Conservation (phyloP, 129 eudicot genomes). For the Dittrichia graveolens region DNA sequence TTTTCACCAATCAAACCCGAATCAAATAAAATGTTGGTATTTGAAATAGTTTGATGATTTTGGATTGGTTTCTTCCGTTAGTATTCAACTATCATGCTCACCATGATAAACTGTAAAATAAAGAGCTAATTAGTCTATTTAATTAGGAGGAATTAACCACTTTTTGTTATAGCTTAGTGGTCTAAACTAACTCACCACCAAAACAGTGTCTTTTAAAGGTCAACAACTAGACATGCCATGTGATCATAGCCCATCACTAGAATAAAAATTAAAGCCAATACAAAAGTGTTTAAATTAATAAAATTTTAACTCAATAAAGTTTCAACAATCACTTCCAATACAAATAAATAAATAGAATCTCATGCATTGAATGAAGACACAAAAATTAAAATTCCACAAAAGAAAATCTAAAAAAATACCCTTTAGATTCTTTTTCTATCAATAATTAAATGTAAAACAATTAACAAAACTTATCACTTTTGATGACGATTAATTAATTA, state of each 20-base stretch:
- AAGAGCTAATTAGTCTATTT: slow-evolving; percentile 6
- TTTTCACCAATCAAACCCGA: no score
- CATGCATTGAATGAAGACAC: slow-evolving; percentile 39
- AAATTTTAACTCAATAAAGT: slow-evolving; percentile 19
- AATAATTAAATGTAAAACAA: slow-evolving; percentile 14
- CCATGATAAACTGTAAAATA: not conserved
- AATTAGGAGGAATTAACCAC: slow-evolving; percentile 7
- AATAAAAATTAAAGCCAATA: slow-evolving; percentile 31
- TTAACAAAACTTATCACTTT: slow-evolving; percentile 20
- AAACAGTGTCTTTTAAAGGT: slow-evolving; percentile 32
- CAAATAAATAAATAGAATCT: slow-evolving; percentile 21
- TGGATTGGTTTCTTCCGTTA: no score
- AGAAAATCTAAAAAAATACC: slow-evolving; percentile 10
- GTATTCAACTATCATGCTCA: no score
- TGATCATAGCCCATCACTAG: slow-evolving; percentile 37
- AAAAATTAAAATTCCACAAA: slow-evolving; percentile 12
- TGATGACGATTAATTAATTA: slow-evolving; percentile 16
- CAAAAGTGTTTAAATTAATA: slow-evolving; percentile 26
- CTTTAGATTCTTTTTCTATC: slow-evolving; percentile 23
- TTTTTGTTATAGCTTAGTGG: slow-evolving; percentile 36
- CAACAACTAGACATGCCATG: slow-evolving; percentile 44
- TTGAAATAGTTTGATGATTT: no score
- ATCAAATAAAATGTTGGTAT: no score
- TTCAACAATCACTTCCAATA: slow-evolving; percentile 19
- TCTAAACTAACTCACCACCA: slow-evolving; percentile 27